Evolutionary conservation across 2,329 filamentous ascomycete genomes (phyloP).

Genomic region (Ascochyta clinopodiicola): DNA sequence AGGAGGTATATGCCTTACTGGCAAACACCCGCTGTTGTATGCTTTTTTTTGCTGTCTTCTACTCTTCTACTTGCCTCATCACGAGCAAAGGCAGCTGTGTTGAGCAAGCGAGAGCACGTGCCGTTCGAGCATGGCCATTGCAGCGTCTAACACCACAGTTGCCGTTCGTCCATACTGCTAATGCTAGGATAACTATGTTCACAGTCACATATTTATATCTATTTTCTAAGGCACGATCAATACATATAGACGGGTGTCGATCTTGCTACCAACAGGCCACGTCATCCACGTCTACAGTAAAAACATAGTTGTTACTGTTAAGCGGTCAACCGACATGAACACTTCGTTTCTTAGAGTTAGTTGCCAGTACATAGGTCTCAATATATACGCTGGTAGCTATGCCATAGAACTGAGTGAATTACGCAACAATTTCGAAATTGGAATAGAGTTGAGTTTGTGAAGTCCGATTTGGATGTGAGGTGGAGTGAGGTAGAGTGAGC

Average conservation of each 20-base stretch:
- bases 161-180: background rate
- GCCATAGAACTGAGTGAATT: background rate
- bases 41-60: too few relatives aligned
- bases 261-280: too few relatives aligned
- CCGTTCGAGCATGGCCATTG: too few relatives aligned
- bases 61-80: too few relatives aligned
- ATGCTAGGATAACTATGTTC: background rate
- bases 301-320: too few relatives aligned
- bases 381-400: background rate
- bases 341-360: too few relatives aligned
- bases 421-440: background rate
- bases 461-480: background rate
- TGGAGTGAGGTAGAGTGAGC: background rate
- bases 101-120: too few relatives aligned
- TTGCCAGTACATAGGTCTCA: background rate
- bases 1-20: too few relatives aligned
- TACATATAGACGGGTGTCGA: background rate
- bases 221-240: background rate
- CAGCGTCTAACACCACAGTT: background rate
- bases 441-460: background rate
- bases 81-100: too few relatives aligned
- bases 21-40: too few relatives aligned
- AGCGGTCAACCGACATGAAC: too few relatives aligned
- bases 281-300: too few relatives aligned
- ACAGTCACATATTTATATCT: background rate